phyloP scores from a whole-genome alignment of 768 basidiomycete species.

The Lactarius indigo region DNA sequence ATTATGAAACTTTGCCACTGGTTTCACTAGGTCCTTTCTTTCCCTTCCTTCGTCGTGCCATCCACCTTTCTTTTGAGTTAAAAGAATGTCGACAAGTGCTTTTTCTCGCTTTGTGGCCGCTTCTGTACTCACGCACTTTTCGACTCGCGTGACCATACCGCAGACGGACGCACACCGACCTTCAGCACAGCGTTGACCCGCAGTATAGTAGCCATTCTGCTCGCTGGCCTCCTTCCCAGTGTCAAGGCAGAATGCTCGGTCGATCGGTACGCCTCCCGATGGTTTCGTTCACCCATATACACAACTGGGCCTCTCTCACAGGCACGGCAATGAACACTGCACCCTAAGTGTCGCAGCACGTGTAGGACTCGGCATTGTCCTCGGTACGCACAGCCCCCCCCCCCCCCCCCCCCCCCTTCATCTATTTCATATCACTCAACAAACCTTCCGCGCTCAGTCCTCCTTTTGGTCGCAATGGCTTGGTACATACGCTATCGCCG shows the following conservation, averaged over 20 bases:
- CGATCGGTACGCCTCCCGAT: neutral
- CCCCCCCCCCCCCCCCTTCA: no score
- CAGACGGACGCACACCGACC: neutral
- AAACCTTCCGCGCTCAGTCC: neutral
- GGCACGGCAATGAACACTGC: neutral
- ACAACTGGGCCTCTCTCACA: neutral
- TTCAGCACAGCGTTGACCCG: neutral
- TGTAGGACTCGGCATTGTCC: neutral
- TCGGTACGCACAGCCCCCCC: neutral
- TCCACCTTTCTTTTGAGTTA: neutral
- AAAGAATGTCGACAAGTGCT: neutral
- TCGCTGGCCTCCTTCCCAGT: neutral
- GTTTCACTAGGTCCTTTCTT: neutral
- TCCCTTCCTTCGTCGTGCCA: neutral
- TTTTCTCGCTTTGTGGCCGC: neutral
- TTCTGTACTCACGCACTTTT: neutral
- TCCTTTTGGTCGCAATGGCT: neutral
- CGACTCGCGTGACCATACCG: neutral
- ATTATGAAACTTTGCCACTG: neutral
- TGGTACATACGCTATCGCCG: neutral
- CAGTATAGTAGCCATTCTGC: neutral
- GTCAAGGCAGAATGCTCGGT: constrained; percentile 7
- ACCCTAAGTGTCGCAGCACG: constrained; percentile 7
- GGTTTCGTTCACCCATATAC: neutral
- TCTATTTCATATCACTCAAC: neutral